These are phyloP conservation scores for Chytridiales sp. DNA, from an alignment of 371 early-diverging fungal genomes.

Conservation along the genomic window DNA sequence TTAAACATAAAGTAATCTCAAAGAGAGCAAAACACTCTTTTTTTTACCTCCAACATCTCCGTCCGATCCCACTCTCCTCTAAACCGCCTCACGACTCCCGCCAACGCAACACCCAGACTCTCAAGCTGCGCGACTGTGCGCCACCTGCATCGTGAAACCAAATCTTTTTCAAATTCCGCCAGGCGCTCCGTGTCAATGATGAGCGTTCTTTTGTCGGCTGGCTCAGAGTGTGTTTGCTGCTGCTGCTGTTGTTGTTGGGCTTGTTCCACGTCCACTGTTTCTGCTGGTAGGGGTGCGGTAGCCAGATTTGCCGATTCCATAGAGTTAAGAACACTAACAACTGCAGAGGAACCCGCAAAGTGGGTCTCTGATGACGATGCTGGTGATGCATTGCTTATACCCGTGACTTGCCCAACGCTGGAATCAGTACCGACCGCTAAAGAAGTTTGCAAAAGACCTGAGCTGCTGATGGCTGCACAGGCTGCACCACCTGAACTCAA, in stretches of 20 bases:
- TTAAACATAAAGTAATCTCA: not conserved
- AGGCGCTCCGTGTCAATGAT: slow-evolving; percentile 8
- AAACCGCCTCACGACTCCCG: slow-evolving; percentile 9
- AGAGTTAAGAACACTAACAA: too few relatives aligned
- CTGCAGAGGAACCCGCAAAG: too few relatives aligned
- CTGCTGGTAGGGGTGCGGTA: too few relatives aligned
- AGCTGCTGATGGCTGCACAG: too few relatives aligned
- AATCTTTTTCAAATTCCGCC: not conserved
- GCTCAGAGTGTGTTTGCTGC: not conserved
- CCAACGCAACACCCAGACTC: slow-evolving; percentile 23
- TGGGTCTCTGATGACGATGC: too few relatives aligned
- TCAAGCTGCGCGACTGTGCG: slow-evolving; percentile 24
- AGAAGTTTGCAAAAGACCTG: too few relatives aligned
- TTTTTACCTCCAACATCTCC: slow-evolving; percentile 9
- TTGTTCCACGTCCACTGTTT: too few relatives aligned
- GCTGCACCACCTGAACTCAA: too few relatives aligned
- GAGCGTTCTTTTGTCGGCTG: not conserved
- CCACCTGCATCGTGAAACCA: slow-evolving; percentile 4
- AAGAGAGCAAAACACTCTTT: not conserved
- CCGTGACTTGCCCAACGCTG: too few relatives aligned
- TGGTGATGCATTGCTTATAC: too few relatives aligned
- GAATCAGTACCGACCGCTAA: too few relatives aligned
- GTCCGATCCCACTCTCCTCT: slow-evolving; percentile 12
- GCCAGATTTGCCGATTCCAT: too few relatives aligned
- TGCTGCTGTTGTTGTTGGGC: not conserved